Base-by-base conservation (phyloP, 2,329 filamentous ascomycete species). In the Alternaria hordeiaustralica region DNA sequence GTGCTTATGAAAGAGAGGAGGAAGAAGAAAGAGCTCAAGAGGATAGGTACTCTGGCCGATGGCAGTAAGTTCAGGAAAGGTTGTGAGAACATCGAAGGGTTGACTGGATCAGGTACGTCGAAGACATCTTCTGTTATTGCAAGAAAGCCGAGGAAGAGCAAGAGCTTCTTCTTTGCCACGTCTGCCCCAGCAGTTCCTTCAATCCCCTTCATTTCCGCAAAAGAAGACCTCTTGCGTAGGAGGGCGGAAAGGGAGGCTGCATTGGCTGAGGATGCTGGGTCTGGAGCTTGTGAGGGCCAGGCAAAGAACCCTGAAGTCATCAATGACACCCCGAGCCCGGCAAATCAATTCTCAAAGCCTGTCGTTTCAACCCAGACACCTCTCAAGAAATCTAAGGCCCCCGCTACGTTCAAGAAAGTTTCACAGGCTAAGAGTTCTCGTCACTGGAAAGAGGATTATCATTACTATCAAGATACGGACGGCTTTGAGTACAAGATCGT, bases 401-500 rank as follows among this genome's bases (percentile, higher is more conserved):
- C 2, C 25, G 4, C 6, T 13, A 20, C 53, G 8, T 25, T 23
- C 7, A 44, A 28, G 33, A 55, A 55, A 43, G 53, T 10, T 51
- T 10, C 23, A 26, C 55, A 59, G 49, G 66, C 68, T 71, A 75
- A 70, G 51, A 64, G 54, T 9, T 46, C 58, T 36, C n/a, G n/a
- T n/a, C 84, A 33, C 81, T 87, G 77, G 50, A 73, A 72, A 79
- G 77, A 78, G 61, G 60, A 71, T n/a, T 88, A 89, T 72, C 88
- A 88, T 63, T 78, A 92, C 64, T 93, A 91, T 78, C 80, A 78
- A 18, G 92, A 96, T 74, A 59, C 71, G 4, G 85, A 85, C 0
- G 86, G 85, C 51, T 92, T 93, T 75, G 77, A 82, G 5, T 93
- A 93, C 79, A 84, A 89, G 58, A 80, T 92, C 61, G 83, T 84